These are phyloP conservation scores for Apiospora koreana DNA, from an alignment of 2,329 filamentous ascomycete genomes.

Conservation along the genomic window DNA sequence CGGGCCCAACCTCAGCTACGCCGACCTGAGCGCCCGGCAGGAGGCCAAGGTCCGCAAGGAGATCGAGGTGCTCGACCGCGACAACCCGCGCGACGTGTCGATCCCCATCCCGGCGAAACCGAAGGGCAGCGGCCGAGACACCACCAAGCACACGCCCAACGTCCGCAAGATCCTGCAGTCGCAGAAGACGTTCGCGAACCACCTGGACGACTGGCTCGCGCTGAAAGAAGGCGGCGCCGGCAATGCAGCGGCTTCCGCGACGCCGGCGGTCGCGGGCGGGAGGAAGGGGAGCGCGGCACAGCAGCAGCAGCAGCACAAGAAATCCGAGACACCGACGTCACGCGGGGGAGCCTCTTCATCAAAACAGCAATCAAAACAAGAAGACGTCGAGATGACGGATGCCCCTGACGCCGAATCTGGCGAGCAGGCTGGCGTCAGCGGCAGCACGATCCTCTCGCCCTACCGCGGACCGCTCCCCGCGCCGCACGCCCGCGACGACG, in stretches of 20 bases:
- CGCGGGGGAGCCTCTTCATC: background rate
- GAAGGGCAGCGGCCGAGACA: constrained; percentile 33
- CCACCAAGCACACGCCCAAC: constrained; percentile 61
- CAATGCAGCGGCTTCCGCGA: constrained; percentile 6
- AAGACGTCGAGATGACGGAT: constrained; percentile 45
- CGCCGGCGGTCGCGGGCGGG: constrained; percentile 25
- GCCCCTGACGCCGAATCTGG: constrained; percentile 25
- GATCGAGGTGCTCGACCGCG: constrained; percentile 78
- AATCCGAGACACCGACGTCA: background rate
- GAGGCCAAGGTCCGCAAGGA: constrained; percentile 80
- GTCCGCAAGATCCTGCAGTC: constrained; percentile 78
- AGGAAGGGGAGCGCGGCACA: constrained; percentile 13
- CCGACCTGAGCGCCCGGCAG: constrained; percentile 78
- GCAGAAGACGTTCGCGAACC: constrained; percentile 81
- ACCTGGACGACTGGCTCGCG: constrained; percentile 78
- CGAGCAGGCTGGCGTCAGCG: constrained; percentile 2
- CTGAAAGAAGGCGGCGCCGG: constrained; percentile 36
- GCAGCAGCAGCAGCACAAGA: background rate
- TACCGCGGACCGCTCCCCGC: constrained; percentile 30
- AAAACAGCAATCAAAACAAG: constrained; percentile 20
- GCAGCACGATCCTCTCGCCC: constrained; percentile 3
- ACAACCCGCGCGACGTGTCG: constrained; percentile 72
- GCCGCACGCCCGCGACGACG: constrained; percentile 49
- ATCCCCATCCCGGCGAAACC: constrained; percentile 67
- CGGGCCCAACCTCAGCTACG: constrained; percentile 45